Conservation (phyloP, 2,329 filamentous ascomycete genomes). For the Amauroascus niger region DNA sequence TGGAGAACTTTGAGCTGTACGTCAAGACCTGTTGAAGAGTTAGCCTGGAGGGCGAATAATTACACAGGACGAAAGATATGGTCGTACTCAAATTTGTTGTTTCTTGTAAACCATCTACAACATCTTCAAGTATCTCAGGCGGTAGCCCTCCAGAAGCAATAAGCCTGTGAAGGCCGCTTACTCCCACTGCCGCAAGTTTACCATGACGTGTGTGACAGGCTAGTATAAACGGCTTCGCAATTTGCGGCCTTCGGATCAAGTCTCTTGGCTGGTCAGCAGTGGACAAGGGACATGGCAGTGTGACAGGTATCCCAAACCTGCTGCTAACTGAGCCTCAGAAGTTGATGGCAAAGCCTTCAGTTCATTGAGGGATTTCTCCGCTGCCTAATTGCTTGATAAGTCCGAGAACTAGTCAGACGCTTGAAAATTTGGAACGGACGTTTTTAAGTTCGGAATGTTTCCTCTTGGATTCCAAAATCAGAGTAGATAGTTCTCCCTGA, state of each 20-base stretch:
- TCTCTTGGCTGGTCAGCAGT: constrained; percentile 47
- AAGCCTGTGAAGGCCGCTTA: constrained; percentile 79
- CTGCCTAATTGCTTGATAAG: constrained; percentile 49
- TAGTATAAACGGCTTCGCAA: constrained; percentile 87
- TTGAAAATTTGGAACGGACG: constrained; percentile 26
- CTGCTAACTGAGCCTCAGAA: constrained; percentile 65
- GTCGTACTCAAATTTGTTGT: constrained; percentile 59
- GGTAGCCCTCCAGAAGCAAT: constrained; percentile 75
- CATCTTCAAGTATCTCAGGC: constrained; percentile 67
- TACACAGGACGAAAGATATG: background rate
- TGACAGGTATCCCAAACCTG: constrained; percentile 46
- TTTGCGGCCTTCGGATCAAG: constrained; percentile 67
- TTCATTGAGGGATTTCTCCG: constrained; percentile 87
- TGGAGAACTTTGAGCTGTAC: constrained; percentile 94
- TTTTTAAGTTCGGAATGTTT: constrained; percentile 85
- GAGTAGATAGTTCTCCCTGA: constrained; percentile 74
- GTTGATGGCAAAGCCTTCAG: constrained; percentile 65
- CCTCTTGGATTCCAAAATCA: constrained; percentile 90
- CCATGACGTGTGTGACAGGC: constrained; percentile 83
- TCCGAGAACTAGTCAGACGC: background rate
- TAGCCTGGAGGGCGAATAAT: too few relatives aligned
- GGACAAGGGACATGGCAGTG: constrained; percentile 4
- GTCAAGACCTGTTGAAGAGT: constrained; percentile 52
- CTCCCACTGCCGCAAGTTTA: constrained; percentile 79
- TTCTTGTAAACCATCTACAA: constrained; percentile 78